phyloP scores from a whole-genome alignment of 306 rosid genomes.

The Benincasa hispida region DNA sequence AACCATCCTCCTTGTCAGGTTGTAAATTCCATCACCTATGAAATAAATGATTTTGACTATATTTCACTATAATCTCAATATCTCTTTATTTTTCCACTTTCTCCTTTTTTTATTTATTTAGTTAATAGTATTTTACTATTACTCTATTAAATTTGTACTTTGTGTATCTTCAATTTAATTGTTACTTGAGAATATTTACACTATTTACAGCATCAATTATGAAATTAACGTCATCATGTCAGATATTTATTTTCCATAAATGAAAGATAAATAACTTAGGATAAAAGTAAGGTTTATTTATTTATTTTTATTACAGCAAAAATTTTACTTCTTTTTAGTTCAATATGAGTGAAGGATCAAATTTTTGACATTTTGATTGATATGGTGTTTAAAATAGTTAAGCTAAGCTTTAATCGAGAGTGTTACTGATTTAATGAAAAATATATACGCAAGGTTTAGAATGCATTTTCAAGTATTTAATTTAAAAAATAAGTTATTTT shows the following conservation, averaged over 20 bases:
- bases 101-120: background rate
- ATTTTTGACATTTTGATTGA: too few species aligned
- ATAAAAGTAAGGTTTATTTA: background rate
- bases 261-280: background rate
- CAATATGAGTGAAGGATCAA: too few species aligned
- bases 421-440: too few species aligned
- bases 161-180: background rate
- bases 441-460: too few species aligned
- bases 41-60: background rate
- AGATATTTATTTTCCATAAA: background rate
- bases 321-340: too few species aligned
- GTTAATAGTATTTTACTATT: background rate
- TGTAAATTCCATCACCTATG: background rate
- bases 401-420: too few species aligned
- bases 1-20: background rate
- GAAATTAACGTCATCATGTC: background rate
- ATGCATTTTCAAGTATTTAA: too few species aligned
- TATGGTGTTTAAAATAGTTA: too few species aligned
- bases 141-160: background rate
- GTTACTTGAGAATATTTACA: background rate
- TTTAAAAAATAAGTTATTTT: too few species aligned
- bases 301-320: too few species aligned
- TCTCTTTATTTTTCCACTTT: too few species aligned
- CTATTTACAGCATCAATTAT: background rate
- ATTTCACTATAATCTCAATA: background rate